Conservation (phyloP, 2,329 filamentous ascomycete species). For the Ophiobolus disseminans region DNA sequence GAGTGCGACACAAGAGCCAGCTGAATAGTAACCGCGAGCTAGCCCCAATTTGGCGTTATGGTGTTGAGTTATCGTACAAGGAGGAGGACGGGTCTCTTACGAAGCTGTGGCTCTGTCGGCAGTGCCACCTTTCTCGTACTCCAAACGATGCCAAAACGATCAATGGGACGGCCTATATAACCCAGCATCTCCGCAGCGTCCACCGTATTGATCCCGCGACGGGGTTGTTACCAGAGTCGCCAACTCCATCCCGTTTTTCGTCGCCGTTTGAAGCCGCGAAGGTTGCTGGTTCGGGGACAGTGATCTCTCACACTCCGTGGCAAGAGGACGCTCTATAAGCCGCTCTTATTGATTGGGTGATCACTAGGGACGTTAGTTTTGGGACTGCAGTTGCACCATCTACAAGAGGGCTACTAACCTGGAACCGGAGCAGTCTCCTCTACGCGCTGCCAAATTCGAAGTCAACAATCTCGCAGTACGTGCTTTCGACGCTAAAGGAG, state of each 20-base stretch:
- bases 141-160: background rate
- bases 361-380: conserved; percentile 1
- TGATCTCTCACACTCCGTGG: background rate
- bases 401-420: background rate
- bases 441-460: background rate
- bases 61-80: conserved; percentile 1
- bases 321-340: background rate
- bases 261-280: background rate
- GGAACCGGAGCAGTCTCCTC: conserved; percentile 1
- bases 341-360: background rate
- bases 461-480: conserved; percentile 1
- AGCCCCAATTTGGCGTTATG: background rate
- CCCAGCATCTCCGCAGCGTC: background rate
- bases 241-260: background rate
- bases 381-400: background rate
- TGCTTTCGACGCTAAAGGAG: background rate
- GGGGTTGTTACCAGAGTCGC: conserved; percentile 1
- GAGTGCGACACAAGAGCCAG: background rate
- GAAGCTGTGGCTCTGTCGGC: conserved; percentile 2
- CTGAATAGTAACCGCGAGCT: background rate
- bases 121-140: background rate
- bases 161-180: background rate
- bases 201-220: background rate
- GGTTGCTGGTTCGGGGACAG: background rate
- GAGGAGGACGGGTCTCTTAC: background rate